Conservation (phyloP, 306 rosid genomes). For the Lathyrus aphaca region DNA sequence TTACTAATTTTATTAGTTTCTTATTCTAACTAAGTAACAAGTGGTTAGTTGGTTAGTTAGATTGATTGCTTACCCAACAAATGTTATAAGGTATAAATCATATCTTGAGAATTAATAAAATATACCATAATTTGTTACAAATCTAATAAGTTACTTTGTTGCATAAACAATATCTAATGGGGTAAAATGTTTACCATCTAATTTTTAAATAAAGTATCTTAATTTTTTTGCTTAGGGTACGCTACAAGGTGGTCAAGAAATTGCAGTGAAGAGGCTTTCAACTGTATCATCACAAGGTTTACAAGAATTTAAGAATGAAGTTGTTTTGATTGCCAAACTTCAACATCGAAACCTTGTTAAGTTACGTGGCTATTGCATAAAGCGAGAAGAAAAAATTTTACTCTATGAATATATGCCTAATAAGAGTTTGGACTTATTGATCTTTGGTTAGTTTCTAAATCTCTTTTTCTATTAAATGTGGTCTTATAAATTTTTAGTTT, state of each 20-base stretch:
- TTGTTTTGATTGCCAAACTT: neutral
- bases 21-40: no score
- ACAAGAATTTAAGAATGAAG: neutral
- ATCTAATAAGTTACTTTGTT: no score
- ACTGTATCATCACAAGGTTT: conserved; percentile 52
- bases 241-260: conserved; percentile 33
- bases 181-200: no score
- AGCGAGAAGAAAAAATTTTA: conserved; percentile 51
- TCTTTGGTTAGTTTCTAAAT: conserved; percentile 50
- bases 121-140: no score
- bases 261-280: conserved; percentile 59
- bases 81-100: no score
- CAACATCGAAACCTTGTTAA: conserved; percentile 47
- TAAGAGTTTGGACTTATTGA: conserved; percentile 50
- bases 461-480: neutral
- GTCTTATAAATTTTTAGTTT: neutral
- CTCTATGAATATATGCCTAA: conserved; percentile 59
- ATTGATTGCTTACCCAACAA: no score
- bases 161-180: no score
- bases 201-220: neutral
- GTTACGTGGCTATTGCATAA: conserved; percentile 48
- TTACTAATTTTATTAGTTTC: no score
- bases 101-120: no score
- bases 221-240: conserved; percentile 34
- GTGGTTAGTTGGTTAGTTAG: no score